Base-by-base conservation (phyloP, 2,329 filamentous ascomycete genomes). In the Nothophoma quercina region DNA sequence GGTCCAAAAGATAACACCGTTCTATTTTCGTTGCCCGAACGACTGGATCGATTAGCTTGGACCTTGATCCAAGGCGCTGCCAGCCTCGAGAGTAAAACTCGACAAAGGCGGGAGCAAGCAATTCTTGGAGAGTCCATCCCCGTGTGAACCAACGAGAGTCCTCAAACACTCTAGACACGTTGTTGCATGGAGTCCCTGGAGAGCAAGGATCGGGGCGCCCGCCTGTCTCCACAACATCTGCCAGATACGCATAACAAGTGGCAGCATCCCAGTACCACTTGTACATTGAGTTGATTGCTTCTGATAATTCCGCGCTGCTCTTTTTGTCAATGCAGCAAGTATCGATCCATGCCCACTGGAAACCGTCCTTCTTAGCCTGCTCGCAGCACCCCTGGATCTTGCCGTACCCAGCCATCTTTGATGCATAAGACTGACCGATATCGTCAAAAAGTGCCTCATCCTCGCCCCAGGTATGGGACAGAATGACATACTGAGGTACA, bases 301-400 rank as follows among this genome's bases (percentile, higher is more conserved):
- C 16, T 3, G 32, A 25, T 8, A 43, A 12, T 9, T 43, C 40
- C 1, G 40, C 40, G 7, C 19, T 34, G 40, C 29, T 43, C 1
- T n/a, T 16, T 12, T 43, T 43, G 40, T 43, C 19, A 5, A 85
- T 68, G 0, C 86, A 67, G 58, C 86, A 44, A 7, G 41, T 44
- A 10, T 44, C 41, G 13, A 44, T 44, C 30, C 41, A 34, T 2
- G n/a, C 40, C 22, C 44, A 45, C n/a, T 50, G 39, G 22, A 50
- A 49, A 9, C 21, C 49, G 19, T 56, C 36, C 3, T 42, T 19
- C 7, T 32, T 26, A 7, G 56, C 52, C 32, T 59, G 51, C 4
- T 34, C n/a, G 21, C 23, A 36, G 8, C 32, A 36, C 2, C 9
- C 10, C 2, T 22, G 13, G 7, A 56, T 25, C 40, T 43, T 35